Conservation (phyloP, 208 protist genomes). For the Acanthamoeba culbertsoni region DNA sequence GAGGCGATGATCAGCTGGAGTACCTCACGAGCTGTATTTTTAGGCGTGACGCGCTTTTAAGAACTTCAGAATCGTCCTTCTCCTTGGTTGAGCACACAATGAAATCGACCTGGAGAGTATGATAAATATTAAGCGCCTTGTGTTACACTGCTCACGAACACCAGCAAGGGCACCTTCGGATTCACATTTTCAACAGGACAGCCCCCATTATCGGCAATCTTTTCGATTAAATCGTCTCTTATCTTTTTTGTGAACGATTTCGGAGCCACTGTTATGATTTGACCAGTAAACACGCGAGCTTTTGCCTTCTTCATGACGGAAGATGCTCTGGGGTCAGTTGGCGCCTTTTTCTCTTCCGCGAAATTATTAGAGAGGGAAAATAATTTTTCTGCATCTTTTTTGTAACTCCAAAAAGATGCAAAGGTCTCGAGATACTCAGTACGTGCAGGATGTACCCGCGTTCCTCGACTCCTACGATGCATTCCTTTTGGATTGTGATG, state of each 20-base stretch:
- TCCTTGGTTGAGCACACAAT: constrained; percentile 46
- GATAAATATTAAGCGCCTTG: background rate
- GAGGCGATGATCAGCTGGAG: background rate
- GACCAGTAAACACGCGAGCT: background rate
- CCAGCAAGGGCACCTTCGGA: background rate
- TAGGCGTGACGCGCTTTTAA: background rate
- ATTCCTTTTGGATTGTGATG: constrained; percentile 81
- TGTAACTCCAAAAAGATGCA: too few relatives aligned
- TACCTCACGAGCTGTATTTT: background rate
- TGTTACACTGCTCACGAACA: background rate
- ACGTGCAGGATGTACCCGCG: background rate
- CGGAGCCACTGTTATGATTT: background rate
- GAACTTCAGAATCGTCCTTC: constrained; percentile 8
- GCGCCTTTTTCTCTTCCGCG: background rate
- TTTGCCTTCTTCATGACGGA: background rate
- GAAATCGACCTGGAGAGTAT: constrained; percentile 27
- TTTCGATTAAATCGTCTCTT: background rate
- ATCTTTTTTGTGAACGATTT: constrained; percentile 42
- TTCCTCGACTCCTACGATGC: constrained; percentile 62
- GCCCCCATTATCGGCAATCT: background rate
- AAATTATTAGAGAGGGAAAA: too few relatives aligned
- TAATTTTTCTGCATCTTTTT: too few relatives aligned
- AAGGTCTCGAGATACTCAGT: background rate
- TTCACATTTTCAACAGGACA: constrained; percentile 51
- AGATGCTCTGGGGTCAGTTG: background rate